Percentiles rank a stretch among this genome's conserved stretches.
phyloP scores from a whole-genome alignment of 2,329 filamentous ascomycete genomes.

The Clonostachys solani region DNA sequence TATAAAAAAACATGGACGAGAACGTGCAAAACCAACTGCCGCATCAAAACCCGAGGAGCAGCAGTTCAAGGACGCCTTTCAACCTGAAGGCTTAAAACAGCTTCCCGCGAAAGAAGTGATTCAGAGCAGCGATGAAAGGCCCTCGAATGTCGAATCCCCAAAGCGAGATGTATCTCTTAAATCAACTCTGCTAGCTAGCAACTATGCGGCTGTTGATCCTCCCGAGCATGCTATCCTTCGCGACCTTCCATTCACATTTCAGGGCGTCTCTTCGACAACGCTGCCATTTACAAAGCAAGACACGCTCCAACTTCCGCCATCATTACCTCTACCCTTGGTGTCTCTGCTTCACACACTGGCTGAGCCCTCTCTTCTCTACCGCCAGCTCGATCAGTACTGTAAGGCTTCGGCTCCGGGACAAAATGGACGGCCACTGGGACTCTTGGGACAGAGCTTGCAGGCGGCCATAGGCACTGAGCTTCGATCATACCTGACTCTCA shows the following conservation, averaged over 20 bases:
- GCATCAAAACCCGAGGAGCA: slow-evolving; percentile 39
- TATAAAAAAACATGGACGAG: slow-evolving; percentile 28
- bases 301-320: slow-evolving; percentile 70
- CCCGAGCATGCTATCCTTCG: slow-evolving; percentile 64
- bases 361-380: slow-evolving; percentile 90
- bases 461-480: slow-evolving; percentile 83
- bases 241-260: slow-evolving; percentile 88
- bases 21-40: slow-evolving; percentile 26
- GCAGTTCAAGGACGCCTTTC: slow-evolving; percentile 47
- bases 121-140: slow-evolving; percentile 26
- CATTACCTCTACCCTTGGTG: slow-evolving; percentile 77
- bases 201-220: slow-evolving; percentile 53
- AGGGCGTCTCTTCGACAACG: slow-evolving; percentile 85
- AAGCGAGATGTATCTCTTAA: slow-evolving; percentile 51
- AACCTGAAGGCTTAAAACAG: slow-evolving; percentile 44
- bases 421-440: slow-evolving; percentile 71
- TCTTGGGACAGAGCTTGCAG: slow-evolving; percentile 88
- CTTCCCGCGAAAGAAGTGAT: slow-evolving; percentile 34
- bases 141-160: slow-evolving; percentile 20
- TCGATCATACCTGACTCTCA: slow-evolving; percentile 82
- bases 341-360: slow-evolving; percentile 85
- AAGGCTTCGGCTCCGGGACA: slow-evolving; percentile 63
- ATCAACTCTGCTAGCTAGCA: slow-evolving; percentile 52
- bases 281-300: slow-evolving; percentile 69
- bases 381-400: slow-evolving; percentile 74